phyloP scores from a whole-genome alignment of 345 rosid species.

The Isatis tinctoria region DNA sequence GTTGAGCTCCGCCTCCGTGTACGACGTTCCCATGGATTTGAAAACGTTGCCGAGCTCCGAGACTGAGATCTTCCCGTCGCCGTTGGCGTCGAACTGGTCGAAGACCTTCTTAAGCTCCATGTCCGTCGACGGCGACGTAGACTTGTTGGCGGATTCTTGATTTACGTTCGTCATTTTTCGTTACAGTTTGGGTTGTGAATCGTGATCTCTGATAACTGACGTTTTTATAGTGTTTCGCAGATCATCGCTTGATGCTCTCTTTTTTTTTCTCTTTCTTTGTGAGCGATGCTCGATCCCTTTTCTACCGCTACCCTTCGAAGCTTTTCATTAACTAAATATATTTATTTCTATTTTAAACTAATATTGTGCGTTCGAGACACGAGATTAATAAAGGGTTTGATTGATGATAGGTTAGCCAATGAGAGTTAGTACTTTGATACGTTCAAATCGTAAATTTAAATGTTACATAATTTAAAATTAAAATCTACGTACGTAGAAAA shows the following conservation, averaged over 20 bases:
- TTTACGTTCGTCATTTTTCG: slow-evolving; percentile 10
- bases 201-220: neutral
- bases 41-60: slow-evolving; percentile 59
- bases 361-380: neutral
- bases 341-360: slow-evolving; percentile 5
- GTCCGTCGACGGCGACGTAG: slow-evolving; percentile 11
- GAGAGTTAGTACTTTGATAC: neutral
- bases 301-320: slow-evolving; percentile 1
- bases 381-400: neutral
- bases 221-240: slow-evolving; percentile 15
- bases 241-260: neutral
- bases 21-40: slow-evolving; percentile 59
- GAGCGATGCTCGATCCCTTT: slow-evolving; percentile 23
- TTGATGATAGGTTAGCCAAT: neutral
- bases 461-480: neutral
- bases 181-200: neutral
- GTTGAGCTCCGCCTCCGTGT: slow-evolving; percentile 41
- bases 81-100: slow-evolving; percentile 73
- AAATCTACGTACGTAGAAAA: neutral
- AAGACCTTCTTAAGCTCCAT: slow-evolving; percentile 59
- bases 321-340: neutral
- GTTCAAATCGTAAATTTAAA: neutral
- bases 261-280: neutral
- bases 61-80: slow-evolving; percentile 80
- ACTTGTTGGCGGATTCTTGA: neutral